Conservation (phyloP, 148 eudicot genomes). For the Chenopodium formosanum region DNA sequence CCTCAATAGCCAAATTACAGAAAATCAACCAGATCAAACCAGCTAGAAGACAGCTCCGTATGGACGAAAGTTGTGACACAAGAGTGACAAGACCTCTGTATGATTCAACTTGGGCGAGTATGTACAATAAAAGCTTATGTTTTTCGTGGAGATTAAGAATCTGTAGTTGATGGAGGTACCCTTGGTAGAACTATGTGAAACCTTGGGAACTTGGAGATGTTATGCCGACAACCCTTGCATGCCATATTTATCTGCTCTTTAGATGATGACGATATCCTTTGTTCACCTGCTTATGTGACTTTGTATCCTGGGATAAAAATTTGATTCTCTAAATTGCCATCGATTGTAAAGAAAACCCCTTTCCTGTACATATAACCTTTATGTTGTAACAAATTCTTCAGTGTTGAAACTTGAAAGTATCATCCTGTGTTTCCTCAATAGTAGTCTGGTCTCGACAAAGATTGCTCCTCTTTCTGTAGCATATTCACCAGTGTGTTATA, state of each 20-base stretch:
- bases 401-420: background rate
- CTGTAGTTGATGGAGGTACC: slow-evolving; percentile 13
- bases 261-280: slow-evolving; percentile 18
- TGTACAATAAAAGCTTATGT: slow-evolving; percentile 31
- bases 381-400: background rate
- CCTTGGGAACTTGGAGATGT: slow-evolving; percentile 12
- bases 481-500: too few relatives aligned
- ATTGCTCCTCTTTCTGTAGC: background rate
- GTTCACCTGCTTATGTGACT: background rate
- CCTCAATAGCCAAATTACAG: slow-evolving; percentile 63
- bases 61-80: background rate
- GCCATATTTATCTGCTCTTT: background rate
- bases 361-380: slow-evolving; percentile 4
- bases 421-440: background rate
- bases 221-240: background rate
- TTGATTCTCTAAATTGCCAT: background rate
- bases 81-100: background rate
- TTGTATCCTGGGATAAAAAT: background rate
- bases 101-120: slow-evolving; percentile 8
- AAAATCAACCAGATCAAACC: slow-evolving; percentile 39
- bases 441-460: background rate
- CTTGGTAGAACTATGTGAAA: slow-evolving; percentile 5
- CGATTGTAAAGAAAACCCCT: slow-evolving; percentile 24
- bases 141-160: background rate
- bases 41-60: background rate